These are phyloP conservation scores for Boeremia exigua DNA, from an alignment of 2,329 filamentous ascomycete species.

Conservation along the genomic window DNA sequence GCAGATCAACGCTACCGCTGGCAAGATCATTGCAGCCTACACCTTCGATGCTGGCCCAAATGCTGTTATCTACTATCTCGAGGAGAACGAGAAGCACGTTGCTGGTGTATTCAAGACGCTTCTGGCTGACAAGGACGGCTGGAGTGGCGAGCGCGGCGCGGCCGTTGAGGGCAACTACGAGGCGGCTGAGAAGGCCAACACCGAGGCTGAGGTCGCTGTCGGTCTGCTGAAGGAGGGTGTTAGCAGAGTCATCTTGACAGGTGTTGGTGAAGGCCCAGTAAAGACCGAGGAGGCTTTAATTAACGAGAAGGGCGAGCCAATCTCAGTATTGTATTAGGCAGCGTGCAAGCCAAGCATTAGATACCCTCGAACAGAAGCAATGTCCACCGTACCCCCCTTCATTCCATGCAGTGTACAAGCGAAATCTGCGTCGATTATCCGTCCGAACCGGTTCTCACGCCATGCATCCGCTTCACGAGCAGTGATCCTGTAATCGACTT, in stretches of 20 bases:
- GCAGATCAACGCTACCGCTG: slow-evolving; percentile 80
- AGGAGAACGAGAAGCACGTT: slow-evolving; percentile 74
- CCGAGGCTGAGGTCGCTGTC: slow-evolving; percentile 50
- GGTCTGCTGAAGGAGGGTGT: slow-evolving; percentile 74
- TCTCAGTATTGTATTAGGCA: slow-evolving; percentile 20
- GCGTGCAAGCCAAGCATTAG: slow-evolving; percentile 6
- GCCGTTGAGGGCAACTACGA: slow-evolving; percentile 57
- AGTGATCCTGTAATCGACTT: background rate
- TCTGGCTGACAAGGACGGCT: slow-evolving; percentile 70
- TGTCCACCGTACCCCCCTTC: background rate
- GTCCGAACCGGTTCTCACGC: no score
- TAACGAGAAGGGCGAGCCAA: slow-evolving; percentile 59
- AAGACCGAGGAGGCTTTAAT: slow-evolving; percentile 81
- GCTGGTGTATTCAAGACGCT: slow-evolving; percentile 78
- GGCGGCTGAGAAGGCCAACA: slow-evolving; percentile 68
- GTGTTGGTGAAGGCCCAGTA: slow-evolving; percentile 86
- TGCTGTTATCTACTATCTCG: slow-evolving; percentile 93
- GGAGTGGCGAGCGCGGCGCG: slow-evolving; percentile 64
- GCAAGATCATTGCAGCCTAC: slow-evolving; percentile 85
- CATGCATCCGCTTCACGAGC: background rate
- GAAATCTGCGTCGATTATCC: background rate
- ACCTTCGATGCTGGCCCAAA: slow-evolving; percentile 98
- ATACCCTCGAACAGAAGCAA: slow-evolving; percentile 14
- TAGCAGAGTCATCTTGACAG: slow-evolving; percentile 86
- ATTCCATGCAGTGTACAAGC: background rate